phyloP scores from a whole-genome alignment of 305 asterid genomes.

The Solanum hybrid region DNA sequence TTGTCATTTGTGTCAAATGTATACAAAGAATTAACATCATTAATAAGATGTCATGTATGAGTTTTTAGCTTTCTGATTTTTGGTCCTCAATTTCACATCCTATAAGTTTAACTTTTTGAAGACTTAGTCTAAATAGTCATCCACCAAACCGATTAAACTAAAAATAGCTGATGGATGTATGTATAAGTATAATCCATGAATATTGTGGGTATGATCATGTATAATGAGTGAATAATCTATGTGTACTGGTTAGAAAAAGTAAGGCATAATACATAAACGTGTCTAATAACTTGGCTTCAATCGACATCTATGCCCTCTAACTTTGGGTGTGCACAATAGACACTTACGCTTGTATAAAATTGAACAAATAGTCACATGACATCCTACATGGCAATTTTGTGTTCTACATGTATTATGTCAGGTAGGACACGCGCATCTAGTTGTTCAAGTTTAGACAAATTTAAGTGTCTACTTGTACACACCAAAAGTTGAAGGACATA shows the following conservation, averaged over 20 bases:
- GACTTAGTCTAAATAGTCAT: not conserved
- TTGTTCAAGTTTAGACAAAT: not conserved
- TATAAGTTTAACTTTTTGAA: not conserved
- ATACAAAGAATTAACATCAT: not conserved
- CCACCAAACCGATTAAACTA: not conserved
- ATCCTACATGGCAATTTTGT: not conserved
- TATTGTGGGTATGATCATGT: not conserved
- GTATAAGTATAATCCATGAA: not conserved
- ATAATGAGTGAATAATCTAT: not conserved
- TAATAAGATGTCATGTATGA: not conserved
- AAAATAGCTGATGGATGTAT: not conserved
- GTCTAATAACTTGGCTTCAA: not conserved
- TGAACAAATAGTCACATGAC: not conserved
- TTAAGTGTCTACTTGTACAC: not conserved
- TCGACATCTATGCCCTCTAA: too few species aligned
- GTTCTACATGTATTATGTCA: not conserved
- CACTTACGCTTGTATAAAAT: not conserved
- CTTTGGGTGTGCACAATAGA: not conserved
- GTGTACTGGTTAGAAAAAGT: not conserved
- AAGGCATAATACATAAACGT: not conserved
- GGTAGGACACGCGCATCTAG: not conserved
- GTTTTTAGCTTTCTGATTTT: not conserved
- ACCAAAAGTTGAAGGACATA: not conserved
- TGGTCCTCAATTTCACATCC: not conserved
- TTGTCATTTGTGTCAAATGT: not conserved